Evolutionary conservation across 129 eudicot genomes (phyloP).

Genomic region (Calendula officinalis): DNA sequence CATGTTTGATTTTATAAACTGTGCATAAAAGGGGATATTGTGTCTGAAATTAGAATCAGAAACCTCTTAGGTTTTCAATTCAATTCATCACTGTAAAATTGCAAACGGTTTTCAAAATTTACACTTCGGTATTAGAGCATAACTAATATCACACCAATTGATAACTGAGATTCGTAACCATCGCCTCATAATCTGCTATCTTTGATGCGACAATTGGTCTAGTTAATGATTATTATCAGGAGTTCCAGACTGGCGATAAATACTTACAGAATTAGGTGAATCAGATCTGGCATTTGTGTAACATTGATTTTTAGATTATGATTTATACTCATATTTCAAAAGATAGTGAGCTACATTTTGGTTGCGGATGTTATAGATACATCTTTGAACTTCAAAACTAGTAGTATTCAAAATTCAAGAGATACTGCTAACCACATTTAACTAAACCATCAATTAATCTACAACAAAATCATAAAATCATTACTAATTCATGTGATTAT

Average conservation of each 20-base stretch:
- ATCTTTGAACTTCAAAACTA: not conserved
- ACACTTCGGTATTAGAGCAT: not conserved
- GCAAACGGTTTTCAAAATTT: not conserved
- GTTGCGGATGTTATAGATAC: too few species aligned
- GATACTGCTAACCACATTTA: slow-evolving; percentile 3
- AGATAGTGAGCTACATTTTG: not conserved
- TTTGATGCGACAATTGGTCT: slow-evolving; percentile 12
- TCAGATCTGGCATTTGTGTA: slow-evolving; percentile 14
- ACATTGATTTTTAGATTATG: not conserved
- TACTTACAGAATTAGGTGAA: slow-evolving; percentile 6
- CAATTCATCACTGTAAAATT: not conserved
- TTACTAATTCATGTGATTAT: not conserved
- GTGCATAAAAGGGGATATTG: not conserved
- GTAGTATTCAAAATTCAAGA: slow-evolving; percentile 8
- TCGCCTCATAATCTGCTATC: slow-evolving; percentile 1
- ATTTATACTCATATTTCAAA: not conserved
- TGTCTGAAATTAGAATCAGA: not conserved
- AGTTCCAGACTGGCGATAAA: not conserved
- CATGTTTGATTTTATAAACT: slow-evolving; percentile 1
- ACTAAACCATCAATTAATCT: not conserved
- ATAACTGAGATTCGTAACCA: slow-evolving; percentile 9
- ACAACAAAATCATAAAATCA: not conserved
- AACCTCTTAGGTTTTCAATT: not conserved
- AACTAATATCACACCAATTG: not conserved
- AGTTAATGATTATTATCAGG: not conserved